These are phyloP conservation scores for Lecanosticta acicola DNA, from an alignment of 2,329 filamentous ascomycete genomes.

Conservation along the genomic window DNA sequence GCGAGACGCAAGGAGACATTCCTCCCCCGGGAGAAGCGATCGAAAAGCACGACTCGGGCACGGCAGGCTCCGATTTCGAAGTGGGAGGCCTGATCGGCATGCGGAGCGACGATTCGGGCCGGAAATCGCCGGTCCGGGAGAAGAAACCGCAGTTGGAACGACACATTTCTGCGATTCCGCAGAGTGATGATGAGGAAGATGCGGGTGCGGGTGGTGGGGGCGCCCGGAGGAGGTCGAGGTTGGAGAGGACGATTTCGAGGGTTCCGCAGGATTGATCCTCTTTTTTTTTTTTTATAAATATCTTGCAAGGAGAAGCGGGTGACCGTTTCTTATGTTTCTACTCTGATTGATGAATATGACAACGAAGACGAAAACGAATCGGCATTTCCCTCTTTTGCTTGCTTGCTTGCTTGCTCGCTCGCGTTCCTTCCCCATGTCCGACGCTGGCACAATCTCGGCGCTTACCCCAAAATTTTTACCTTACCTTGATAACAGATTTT, in stretches of 20 bases:
- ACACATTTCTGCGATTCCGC: constrained; percentile 10
- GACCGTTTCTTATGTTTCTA: too few relatives aligned
- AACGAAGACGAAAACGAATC: too few relatives aligned
- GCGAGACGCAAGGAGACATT: constrained; percentile 1
- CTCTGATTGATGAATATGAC: too few relatives aligned
- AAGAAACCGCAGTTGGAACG: constrained; percentile 8
- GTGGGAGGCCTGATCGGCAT: constrained; percentile 5
- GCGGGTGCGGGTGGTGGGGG: too few relatives aligned
- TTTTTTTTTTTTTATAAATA: constrained; percentile 8
- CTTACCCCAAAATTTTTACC: too few relatives aligned
- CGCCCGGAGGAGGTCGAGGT: not conserved
- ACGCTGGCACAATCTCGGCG: too few relatives aligned
- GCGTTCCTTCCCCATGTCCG: too few relatives aligned
- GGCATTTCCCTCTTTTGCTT: too few relatives aligned
- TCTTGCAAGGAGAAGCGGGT: constrained; percentile 13
- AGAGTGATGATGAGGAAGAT: constrained; percentile 6
- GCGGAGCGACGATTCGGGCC: not conserved
- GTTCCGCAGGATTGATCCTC: not conserved
- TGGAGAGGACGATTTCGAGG: constrained; percentile 1
- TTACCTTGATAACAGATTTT: too few relatives aligned
- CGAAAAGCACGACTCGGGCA: constrained; percentile 2
- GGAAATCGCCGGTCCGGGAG: not conserved
- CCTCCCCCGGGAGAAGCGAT: not conserved
- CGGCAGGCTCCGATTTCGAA: constrained; percentile 6
- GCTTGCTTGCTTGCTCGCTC: too few relatives aligned